Evolutionary conservation across 2,329 filamentous ascomycete species (phyloP).

Genomic region (Diaporthe velutina): DNA sequence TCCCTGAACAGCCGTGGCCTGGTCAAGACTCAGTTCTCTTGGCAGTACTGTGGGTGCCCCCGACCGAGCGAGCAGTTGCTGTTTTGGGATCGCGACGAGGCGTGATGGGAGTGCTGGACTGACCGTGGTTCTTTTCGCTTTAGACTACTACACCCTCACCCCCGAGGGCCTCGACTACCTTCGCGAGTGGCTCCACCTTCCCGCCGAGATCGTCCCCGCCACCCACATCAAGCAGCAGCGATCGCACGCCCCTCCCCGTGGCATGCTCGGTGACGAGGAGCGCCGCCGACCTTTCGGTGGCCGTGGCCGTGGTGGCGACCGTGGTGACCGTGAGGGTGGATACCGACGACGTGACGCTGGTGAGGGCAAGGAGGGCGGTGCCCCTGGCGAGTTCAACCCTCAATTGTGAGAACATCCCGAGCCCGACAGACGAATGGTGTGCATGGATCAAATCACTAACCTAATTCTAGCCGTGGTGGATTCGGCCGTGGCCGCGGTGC

Average conservation of each 20-base stretch:
- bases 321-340: conserved; percentile 88
- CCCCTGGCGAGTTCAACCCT: conserved; percentile 91
- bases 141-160: conserved; percentile 99
- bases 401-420: conserved; percentile 75
- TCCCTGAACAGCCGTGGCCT: conserved; percentile 98
- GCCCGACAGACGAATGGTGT: conserved; percentile 32
- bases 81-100: neutral
- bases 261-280: conserved; percentile 93
- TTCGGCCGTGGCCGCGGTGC: conserved; percentile 90
- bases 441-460: conserved; percentile 52
- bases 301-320: conserved; percentile 76
- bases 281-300: conserved; percentile 83
- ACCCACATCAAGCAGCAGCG: conserved; percentile 99
- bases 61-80: neutral
- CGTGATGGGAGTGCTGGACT: neutral
- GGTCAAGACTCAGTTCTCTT: conserved; percentile 99
- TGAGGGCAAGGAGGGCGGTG: conserved; percentile 91
- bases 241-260: conserved; percentile 96
- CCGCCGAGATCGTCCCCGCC: conserved; percentile 98
- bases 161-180: conserved; percentile 99
- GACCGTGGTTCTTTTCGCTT: neutral
- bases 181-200: conserved; percentile 99
- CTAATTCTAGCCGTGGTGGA: conserved; percentile 77
- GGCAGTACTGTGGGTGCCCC: conserved; percentile 79
- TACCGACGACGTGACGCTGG: conserved; percentile 92